These are phyloP conservation scores for Puya raimondii DNA, from an alignment of 176 grass and related monocot genomes.

Conservation along the genomic window DNA sequence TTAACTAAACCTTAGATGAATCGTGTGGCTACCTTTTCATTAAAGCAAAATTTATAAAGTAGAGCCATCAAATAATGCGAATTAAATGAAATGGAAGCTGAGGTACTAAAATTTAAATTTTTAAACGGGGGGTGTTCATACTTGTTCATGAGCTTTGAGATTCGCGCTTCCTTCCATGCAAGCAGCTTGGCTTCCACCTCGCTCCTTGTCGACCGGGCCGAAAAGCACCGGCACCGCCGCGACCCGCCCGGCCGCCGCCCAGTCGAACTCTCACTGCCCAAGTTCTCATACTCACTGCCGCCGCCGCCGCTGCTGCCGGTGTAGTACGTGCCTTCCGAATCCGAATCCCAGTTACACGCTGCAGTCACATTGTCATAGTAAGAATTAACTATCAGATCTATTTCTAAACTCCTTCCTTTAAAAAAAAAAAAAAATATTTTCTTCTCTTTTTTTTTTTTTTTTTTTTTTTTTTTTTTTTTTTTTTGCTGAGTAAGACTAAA, in stretches of 20 bases:
- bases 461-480: too few species aligned
- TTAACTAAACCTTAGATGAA: too few species aligned
- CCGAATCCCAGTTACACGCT: slow-evolving; percentile 38
- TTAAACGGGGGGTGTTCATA: slow-evolving; percentile 22
- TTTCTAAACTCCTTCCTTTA: too few species aligned
- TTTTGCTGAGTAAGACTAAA: too few species aligned
- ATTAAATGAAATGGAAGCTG: too few species aligned
- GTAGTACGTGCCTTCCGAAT: slow-evolving; percentile 27
- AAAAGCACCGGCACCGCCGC: slow-evolving; percentile 15
- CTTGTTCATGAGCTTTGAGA: slow-evolving; percentile 58
- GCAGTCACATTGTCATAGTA: background rate
- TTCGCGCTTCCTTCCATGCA: slow-evolving; percentile 57
- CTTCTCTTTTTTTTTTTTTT: too few species aligned
- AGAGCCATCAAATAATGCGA: too few species aligned
- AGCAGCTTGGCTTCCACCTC: slow-evolving; percentile 43
- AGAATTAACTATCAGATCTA: background rate
- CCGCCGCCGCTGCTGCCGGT: slow-evolving; percentile 18
- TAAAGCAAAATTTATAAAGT: too few species aligned
- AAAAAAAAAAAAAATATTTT: too few species aligned
- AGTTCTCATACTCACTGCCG: slow-evolving; percentile 18
- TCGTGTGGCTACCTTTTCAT: too few species aligned
- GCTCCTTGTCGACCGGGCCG: slow-evolving; percentile 18
- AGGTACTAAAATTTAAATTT: background rate
- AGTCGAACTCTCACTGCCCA: slow-evolving; percentile 7
- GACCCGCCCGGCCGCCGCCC: slow-evolving; percentile 14